These are phyloP conservation scores for Houttuynia cordata DNA, from an alignment of 164 flowering plant species.

Conservation along the genomic window DNA sequence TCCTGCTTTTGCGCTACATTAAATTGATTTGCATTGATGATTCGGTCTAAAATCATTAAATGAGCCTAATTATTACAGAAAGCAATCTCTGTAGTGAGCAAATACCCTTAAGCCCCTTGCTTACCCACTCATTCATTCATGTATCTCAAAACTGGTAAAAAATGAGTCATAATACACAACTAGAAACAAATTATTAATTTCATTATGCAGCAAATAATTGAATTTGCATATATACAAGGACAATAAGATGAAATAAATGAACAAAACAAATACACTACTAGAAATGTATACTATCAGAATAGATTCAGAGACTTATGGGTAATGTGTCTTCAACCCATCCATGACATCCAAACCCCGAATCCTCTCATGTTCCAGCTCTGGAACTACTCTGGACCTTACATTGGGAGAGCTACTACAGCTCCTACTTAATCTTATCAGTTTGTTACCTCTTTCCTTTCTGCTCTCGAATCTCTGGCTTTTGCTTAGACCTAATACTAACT, in stretches of 20 bases:
- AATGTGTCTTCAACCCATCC: constrained; percentile 53
- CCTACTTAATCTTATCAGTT: constrained; percentile 48
- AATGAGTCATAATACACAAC: too few species aligned
- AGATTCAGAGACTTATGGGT: not conserved
- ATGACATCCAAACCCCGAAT: constrained; percentile 79
- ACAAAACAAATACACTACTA: not conserved
- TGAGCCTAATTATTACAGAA: too few species aligned
- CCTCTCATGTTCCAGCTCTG: constrained; percentile 57
- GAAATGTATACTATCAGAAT: constrained; percentile 1
- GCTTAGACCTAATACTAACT: constrained; percentile 76
- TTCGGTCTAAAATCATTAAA: too few species aligned
- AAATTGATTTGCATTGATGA: too few species aligned
- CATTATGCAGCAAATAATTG: not conserved
- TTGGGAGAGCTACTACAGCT: constrained; percentile 72
- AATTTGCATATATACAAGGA: not conserved
- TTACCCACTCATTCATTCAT: too few species aligned
- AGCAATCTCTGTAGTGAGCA: too few species aligned
- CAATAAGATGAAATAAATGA: not conserved
- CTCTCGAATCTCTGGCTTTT: constrained; percentile 80
- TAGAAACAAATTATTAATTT: too few species aligned
- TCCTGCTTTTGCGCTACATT: too few species aligned
- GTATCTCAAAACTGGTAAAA: too few species aligned
- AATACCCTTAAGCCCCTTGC: too few species aligned
- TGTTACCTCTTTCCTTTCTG: constrained; percentile 28
- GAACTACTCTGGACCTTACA: constrained; percentile 36